Evolutionary conservation across 768 basidiomycete species (phyloP), one percentile per base, ranked within the genome.

Genomic region (Hygrocybe punicea): DNA sequence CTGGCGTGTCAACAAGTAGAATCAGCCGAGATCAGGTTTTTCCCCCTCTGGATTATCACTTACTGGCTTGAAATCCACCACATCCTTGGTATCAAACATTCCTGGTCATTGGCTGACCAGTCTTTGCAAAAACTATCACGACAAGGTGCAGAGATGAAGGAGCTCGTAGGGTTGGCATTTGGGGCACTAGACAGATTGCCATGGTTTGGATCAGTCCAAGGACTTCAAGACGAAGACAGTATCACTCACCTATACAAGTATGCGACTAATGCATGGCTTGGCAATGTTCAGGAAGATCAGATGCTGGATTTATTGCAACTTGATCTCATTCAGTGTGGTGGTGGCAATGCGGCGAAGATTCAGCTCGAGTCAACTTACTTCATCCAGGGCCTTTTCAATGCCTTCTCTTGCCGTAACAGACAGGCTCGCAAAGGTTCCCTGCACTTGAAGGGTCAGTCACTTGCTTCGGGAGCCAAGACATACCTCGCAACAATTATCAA

Each of bases 241-340:
- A 35, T 49, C 44, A 29, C 29, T 29, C 29, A 29, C 29, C 59
- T 67, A 4, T 34, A 60, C 37, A 53, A 48, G 25, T 67, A 55
- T 54, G 40, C 56, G 16, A 65, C 65, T 19, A 60, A 39, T 13
- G 47, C 55, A 4, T 65, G 63, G 65, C 55, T 67, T 25, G 33
- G 58, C 11, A 58, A 57, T 37, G 55, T 60, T 51, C 63, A 67
- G 24, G 60, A 63, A 39, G 59, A 58, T 42, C 62, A 60, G 39
- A 61, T 66, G 62, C 50, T 66, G 16, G 53, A 67, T 24, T 45
- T 67, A 4, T 57, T 63, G 4, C 29, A 24, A 25, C 1, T 25
- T 14, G 60, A 65, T 23, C 13, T 64, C 13, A 14, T 34, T 10
- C 50, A 49, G 29, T 29, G 29, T 29, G 29, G 29, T 29, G 29